Conservation (phyloP, 2,329 filamentous ascomycete species). For the Aspergillus tanneri region DNA sequence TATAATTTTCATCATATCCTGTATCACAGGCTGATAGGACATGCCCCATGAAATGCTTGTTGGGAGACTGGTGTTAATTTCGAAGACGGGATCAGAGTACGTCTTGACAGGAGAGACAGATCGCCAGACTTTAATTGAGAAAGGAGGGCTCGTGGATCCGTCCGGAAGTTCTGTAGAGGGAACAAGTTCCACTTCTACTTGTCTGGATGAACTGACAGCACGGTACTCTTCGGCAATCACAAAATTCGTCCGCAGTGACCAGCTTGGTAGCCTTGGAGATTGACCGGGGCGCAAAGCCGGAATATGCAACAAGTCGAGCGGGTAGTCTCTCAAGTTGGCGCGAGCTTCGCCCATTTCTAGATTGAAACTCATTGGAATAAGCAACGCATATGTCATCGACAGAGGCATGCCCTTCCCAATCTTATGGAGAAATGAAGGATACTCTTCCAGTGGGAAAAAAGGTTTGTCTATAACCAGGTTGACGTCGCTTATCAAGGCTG, state of each 20-base stretch:
- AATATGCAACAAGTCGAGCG: slow-evolving; percentile 85
- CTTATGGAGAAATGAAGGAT: slow-evolving; percentile 78
- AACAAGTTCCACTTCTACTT: slow-evolving; percentile 79
- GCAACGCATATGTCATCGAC: slow-evolving; percentile 83
- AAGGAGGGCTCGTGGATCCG: slow-evolving; percentile 61
- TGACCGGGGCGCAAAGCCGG: slow-evolving; percentile 78
- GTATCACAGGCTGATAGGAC: slow-evolving; percentile 94
- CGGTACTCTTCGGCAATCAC: slow-evolving; percentile 93
- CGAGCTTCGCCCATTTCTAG: slow-evolving; percentile 88
- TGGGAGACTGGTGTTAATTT: slow-evolving; percentile 88
- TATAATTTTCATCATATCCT: slow-evolving; percentile 99
- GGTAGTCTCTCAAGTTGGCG: slow-evolving; percentile 87
- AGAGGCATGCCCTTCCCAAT: slow-evolving; percentile 96
- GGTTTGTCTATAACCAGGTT: slow-evolving; percentile 87
- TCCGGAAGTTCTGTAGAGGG: slow-evolving; percentile 63
- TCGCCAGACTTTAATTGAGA: slow-evolving; percentile 80
- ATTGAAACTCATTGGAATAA: slow-evolving; percentile 86
- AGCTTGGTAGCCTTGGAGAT: slow-evolving; percentile 73
- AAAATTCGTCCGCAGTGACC: slow-evolving; percentile 85
- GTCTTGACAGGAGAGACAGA: slow-evolving; percentile 95
- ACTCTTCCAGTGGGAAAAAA: slow-evolving; percentile 77
- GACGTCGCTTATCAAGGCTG: slow-evolving; percentile 76
- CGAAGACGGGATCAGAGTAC: slow-evolving; percentile 86
- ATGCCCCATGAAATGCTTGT: slow-evolving; percentile 96
- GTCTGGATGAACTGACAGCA: slow-evolving; percentile 73